These are phyloP conservation scores for Murraya paniculata DNA, from an alignment of 345 rosid genomes.

Conservation along the genomic window DNA sequence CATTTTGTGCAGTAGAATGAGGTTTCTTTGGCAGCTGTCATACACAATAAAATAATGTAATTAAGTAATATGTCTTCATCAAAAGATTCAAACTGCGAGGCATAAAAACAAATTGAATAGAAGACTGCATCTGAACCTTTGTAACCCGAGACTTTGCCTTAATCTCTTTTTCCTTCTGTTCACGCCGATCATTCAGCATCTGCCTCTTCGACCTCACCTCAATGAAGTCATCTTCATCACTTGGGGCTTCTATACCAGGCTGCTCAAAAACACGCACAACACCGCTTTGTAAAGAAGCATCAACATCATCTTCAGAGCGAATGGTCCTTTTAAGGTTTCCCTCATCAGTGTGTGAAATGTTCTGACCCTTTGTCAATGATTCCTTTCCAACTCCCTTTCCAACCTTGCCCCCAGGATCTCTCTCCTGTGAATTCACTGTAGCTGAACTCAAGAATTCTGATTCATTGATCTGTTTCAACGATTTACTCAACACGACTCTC, in stretches of 20 bases:
- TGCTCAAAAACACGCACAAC: constrained; percentile 75
- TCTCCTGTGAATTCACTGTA: constrained; percentile 33
- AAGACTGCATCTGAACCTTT: constrained; percentile 52
- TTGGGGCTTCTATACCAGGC: constrained; percentile 87
- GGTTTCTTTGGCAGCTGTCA: constrained; percentile 60
- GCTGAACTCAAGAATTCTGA: constrained; percentile 46
- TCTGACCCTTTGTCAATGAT: constrained; percentile 39
- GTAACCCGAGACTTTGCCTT: constrained; percentile 76
- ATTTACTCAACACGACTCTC: constrained; percentile 57
- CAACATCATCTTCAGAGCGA: constrained; percentile 51
- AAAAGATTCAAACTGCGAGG: not conserved
- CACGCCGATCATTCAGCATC: constrained; percentile 94
- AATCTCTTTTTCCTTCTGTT: constrained; percentile 92
- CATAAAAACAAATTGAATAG: constrained; percentile 9
- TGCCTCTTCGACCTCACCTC: constrained; percentile 99
- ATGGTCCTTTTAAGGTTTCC: constrained; percentile 47
- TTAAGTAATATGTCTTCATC: constrained; percentile 6
- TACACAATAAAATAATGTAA: constrained; percentile 20
- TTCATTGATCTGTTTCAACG: constrained; percentile 46
- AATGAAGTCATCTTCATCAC: constrained; percentile 94
- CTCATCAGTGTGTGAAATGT: constrained; percentile 37
- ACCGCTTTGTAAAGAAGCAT: constrained; percentile 79
- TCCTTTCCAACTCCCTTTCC: constrained; percentile 54
- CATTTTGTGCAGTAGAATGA: constrained; percentile 44
- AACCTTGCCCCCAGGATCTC: constrained; percentile 40